These are phyloP conservation scores for Calonectria crousiana DNA, from an alignment of 2,329 filamentous ascomycete species.

Conservation along the genomic window DNA sequence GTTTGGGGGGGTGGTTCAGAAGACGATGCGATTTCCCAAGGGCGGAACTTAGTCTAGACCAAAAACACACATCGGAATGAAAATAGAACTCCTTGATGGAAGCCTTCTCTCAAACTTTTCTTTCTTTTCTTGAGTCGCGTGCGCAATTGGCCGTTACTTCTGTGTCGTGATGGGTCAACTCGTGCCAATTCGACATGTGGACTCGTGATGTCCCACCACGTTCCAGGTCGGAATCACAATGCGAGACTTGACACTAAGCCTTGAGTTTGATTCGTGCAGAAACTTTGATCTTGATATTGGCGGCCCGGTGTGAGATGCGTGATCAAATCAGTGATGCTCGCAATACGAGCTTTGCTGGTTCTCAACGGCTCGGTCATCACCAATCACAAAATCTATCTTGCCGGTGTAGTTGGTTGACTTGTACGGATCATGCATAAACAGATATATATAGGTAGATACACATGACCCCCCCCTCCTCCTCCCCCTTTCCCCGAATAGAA, in stretches of 20 bases:
- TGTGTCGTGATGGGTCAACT: background rate
- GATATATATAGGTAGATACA: background rate
- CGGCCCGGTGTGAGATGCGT: background rate
- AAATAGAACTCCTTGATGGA: constrained; percentile 29
- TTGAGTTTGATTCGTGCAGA: background rate
- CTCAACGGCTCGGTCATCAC: background rate
- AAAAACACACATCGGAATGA: constrained; percentile 38
- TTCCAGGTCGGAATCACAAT: background rate
- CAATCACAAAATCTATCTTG: background rate
- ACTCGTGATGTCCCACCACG: background rate
- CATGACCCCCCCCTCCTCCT: no score
- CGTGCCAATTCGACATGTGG: background rate
- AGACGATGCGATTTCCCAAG: constrained; percentile 11
- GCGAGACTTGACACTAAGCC: background rate
- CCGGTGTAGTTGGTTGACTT: background rate
- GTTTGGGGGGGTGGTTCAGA: constrained; percentile 13
- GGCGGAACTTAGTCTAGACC: constrained; percentile 27
- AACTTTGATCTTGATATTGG: no score
- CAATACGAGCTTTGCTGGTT: background rate
- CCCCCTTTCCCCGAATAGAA: background rate
- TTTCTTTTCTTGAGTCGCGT: no score
- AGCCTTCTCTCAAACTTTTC: background rate
- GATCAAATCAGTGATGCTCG: background rate
- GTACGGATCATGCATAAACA: background rate
- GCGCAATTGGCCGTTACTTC: background rate